phyloP scores from a whole-genome alignment of 2,329 filamentous ascomycete genomes.

The Xylaria sp. region DNA sequence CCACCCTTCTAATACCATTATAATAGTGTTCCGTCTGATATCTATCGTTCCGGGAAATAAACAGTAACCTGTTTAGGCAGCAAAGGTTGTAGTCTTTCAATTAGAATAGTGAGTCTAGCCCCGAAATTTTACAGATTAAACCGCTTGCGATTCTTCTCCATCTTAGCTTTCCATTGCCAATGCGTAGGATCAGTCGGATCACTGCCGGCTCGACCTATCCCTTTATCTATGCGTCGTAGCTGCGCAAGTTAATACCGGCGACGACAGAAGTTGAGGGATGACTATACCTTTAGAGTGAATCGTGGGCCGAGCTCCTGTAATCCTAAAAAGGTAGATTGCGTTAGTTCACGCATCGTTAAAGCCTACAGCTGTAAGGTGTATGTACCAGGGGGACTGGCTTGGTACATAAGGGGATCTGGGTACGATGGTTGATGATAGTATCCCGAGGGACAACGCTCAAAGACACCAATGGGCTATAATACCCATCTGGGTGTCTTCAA shows the following conservation, averaged over 20 bases:
- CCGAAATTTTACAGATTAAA: constrained; percentile 75
- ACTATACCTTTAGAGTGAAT: constrained; percentile 77
- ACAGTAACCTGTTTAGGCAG: background rate
- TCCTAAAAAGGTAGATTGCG: constrained; percentile 50
- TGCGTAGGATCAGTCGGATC: constrained; percentile 77
- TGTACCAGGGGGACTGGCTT: background rate
- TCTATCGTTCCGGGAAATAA: background rate
- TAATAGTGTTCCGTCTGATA: background rate
- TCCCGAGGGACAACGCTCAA: background rate
- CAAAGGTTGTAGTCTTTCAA: background rate
- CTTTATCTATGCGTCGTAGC: constrained; percentile 76
- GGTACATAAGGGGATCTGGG: background rate
- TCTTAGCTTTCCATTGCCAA: constrained; percentile 95
- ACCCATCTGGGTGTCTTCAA: too few relatives aligned
- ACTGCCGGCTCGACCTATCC: constrained; percentile 72
- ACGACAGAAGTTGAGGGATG: background rate
- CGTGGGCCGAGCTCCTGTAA: constrained; percentile 88
- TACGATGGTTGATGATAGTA: background rate
- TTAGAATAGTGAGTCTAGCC: background rate
- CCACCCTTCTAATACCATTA: background rate
- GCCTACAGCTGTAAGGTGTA: background rate
- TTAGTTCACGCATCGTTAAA: constrained; percentile 17
- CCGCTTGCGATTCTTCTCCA: constrained; percentile 88
- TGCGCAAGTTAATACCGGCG: constrained; percentile 9
- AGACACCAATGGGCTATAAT: background rate